Evolutionary conservation across 2,329 filamentous ascomycete genomes (phyloP).

Genomic region (Scedosporium apiospermum): DNA sequence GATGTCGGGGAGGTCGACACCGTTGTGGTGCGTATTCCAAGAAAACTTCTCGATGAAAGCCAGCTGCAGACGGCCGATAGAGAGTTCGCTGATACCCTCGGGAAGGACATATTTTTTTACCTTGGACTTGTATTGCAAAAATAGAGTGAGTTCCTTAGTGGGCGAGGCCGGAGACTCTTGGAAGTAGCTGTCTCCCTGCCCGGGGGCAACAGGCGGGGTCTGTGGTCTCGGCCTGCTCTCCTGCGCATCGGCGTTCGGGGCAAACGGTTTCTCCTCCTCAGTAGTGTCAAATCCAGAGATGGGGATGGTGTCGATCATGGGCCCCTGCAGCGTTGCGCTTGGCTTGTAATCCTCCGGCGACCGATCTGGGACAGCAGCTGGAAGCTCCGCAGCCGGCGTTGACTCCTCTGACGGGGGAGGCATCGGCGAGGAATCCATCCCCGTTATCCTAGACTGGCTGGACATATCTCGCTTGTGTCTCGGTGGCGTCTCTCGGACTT

Average conservation of each 20-base stretch:
- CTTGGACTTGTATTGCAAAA: conserved; percentile 92
- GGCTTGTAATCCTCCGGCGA: conserved; percentile 59
- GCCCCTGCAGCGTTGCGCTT: conserved; percentile 51
- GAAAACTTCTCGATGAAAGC: conserved; percentile 99
- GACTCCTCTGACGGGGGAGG: conserved; percentile 9
- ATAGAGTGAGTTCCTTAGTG: conserved; percentile 84
- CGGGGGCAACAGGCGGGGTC: conserved; percentile 11
- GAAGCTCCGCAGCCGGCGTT: conserved; percentile 2
- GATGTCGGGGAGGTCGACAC: conserved; percentile 86
- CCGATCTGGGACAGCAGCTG: not conserved
- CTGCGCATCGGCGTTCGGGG: not conserved
- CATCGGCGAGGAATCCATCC: conserved; percentile 5
- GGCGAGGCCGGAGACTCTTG: conserved; percentile 52
- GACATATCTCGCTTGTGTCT: conserved; percentile 40
- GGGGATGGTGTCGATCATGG: conserved; percentile 40
- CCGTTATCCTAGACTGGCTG: conserved; percentile 27
- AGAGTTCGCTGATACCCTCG: conserved; percentile 75
- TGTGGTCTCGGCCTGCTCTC: conserved; percentile 12
- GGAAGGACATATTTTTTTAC: conserved; percentile 91
- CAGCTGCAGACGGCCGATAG: conserved; percentile 78
- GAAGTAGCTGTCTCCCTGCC: conserved; percentile 34
- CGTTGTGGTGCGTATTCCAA: conserved; percentile 95
- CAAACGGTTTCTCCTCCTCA: conserved; percentile 15
- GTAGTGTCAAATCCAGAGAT: conserved; percentile 20
- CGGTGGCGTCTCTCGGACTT: conserved; percentile 38